A percentile compares a stretch with the other conserved stretches of the same genome.
These are phyloP conservation scores for Fomitopsis pulvina DNA, from an alignment of 768 basidiomycete genomes.

Conservation along the genomic window DNA sequence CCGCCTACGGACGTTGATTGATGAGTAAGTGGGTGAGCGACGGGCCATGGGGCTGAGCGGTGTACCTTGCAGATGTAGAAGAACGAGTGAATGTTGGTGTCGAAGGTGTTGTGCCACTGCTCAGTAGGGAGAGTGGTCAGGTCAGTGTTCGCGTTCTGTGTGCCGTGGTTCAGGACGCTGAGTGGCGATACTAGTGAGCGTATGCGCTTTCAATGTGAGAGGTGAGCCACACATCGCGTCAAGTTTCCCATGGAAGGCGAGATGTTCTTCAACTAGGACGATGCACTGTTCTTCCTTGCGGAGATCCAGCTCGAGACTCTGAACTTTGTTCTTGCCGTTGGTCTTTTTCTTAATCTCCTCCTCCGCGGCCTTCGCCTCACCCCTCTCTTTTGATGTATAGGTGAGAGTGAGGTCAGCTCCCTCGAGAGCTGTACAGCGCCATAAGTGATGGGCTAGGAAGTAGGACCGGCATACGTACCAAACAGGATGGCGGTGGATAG, in stretches of 20 bases:
- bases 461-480: constrained; percentile 14
- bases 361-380: constrained; percentile 33
- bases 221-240: constrained; percentile 31
- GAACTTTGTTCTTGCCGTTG: constrained; percentile 29
- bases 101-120: constrained; percentile 38
- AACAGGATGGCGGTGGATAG: constrained; percentile 35
- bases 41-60: neutral
- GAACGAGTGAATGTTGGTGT: constrained; percentile 34
- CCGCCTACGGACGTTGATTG: constrained; percentile 15
- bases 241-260: constrained; percentile 29
- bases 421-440: constrained; percentile 22
- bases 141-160: constrained; percentile 33
- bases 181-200: neutral
- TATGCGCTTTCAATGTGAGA: neutral
- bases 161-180: constrained; percentile 38
- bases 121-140: constrained; percentile 30
- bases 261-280: constrained; percentile 31
- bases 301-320: constrained; percentile 32
- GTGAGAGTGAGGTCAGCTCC: constrained; percentile 30
- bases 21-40: neutral
- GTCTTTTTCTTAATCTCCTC: constrained; percentile 34
- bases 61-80: constrained; percentile 38
- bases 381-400: constrained; percentile 27
- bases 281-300: constrained; percentile 31
- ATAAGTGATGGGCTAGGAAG: neutral